These are phyloP conservation scores for Fraxinus albicans DNA, from an alignment of 305 asterid genomes.

Conservation along the genomic window DNA sequence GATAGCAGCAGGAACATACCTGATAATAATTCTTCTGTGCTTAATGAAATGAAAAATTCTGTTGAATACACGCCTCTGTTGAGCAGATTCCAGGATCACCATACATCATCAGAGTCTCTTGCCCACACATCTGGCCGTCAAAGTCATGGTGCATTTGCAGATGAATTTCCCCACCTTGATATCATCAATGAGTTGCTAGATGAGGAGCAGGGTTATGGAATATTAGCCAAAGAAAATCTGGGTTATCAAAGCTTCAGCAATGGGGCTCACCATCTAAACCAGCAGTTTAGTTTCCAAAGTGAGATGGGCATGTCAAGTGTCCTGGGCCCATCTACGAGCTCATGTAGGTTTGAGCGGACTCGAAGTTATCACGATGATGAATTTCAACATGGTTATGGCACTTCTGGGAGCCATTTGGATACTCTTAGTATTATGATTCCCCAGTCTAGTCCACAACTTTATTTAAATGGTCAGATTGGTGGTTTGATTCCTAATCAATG, in stretches of 20 bases:
- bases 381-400: constrained; percentile 41
- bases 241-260: constrained; percentile 49
- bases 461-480: constrained; percentile 60
- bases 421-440: constrained; percentile 54
- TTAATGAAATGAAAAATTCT: constrained; percentile 42
- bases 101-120: constrained; percentile 15
- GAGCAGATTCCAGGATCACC: constrained; percentile 49
- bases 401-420: constrained; percentile 44
- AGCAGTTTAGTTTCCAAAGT: constrained; percentile 63
- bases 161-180: constrained; percentile 89
- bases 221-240: constrained; percentile 21
- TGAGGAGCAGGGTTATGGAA: constrained; percentile 65
- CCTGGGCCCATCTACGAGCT: constrained; percentile 41
- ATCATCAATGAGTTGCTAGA: constrained; percentile 92
- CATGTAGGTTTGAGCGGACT: constrained; percentile 58
- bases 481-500: constrained; percentile 61
- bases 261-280: constrained; percentile 49
- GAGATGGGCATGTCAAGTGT: constrained; percentile 48
- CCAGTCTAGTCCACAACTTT: constrained; percentile 38
- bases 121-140: constrained; percentile 45
- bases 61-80: constrained; percentile 39
- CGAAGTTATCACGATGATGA: constrained; percentile 52
- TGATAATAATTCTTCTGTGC: constrained; percentile 32
- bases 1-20: constrained; percentile 34
- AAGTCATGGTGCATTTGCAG: constrained; percentile 43